These are phyloP conservation scores for Tripidium arundinaceum DNA, from an alignment of 202 grass and related monocot genomes.

Conservation along the genomic window DNA sequence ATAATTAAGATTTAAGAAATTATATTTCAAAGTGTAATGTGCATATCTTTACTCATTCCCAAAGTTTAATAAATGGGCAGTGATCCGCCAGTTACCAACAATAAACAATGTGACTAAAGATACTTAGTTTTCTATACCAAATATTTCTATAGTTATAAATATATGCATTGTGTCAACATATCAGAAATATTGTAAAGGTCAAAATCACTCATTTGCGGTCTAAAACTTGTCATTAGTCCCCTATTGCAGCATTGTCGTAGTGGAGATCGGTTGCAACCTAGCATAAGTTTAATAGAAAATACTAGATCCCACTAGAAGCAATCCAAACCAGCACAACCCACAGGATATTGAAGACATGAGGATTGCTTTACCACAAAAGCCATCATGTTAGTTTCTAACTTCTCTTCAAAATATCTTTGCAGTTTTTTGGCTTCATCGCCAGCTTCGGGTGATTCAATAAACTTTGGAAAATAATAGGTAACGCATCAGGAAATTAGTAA, in stretches of 20 bases:
- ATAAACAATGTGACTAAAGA: neutral
- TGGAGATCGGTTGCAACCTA: neutral
- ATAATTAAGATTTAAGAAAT: neutral
- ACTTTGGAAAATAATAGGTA: neutral
- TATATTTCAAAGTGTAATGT: neutral
- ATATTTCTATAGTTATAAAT: neutral
- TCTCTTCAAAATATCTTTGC: conserved; percentile 70
- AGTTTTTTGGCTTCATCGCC: conserved; percentile 45
- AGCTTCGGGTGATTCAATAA: neutral
- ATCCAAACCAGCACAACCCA: neutral
- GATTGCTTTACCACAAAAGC: conserved; percentile 68
- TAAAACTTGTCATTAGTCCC: neutral
- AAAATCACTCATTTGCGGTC: neutral
- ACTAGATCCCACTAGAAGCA: neutral
- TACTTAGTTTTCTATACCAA: neutral
- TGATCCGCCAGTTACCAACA: neutral
- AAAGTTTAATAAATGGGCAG: neutral
- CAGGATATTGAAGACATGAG: neutral
- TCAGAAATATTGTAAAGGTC: neutral
- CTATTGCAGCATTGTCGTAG: neutral
- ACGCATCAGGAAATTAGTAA: no score
- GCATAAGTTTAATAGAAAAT: neutral
- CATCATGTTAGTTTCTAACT: conserved; percentile 68
- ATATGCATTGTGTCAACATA: neutral
- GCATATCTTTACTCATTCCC: neutral